Evolutionary conservation across 1,284 basidiomycete genomes (phyloP).

Genomic region (Leucoagaricus sp.): DNA sequence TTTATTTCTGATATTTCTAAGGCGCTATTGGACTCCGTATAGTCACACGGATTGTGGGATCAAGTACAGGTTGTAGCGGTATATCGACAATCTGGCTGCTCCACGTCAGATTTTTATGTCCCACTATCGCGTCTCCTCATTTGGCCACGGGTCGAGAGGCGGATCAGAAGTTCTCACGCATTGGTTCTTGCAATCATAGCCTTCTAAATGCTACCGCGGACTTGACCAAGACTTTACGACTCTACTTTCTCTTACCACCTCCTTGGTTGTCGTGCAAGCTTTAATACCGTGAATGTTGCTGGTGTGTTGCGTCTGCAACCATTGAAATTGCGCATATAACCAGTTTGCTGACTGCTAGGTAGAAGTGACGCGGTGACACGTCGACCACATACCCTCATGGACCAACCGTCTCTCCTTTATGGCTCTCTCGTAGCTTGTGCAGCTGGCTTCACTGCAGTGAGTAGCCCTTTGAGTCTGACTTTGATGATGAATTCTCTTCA

Average conservation of each 20-base stretch:
- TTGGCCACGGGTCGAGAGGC: not conserved
- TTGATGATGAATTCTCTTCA: slow-evolving; percentile 68
- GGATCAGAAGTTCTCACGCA: slow-evolving; percentile 12
- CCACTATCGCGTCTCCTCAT: too few relatives aligned
- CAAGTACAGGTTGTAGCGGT: not conserved
- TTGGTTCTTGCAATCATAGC: not conserved
- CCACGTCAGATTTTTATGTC: slow-evolving; percentile 2
- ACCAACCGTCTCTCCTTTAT: slow-evolving; percentile 37
- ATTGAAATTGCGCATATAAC: not conserved
- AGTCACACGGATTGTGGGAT: not conserved
- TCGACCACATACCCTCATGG: slow-evolving; percentile 29
- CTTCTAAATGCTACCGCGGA: slow-evolving; percentile 4
- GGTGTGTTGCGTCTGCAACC: not conserved
- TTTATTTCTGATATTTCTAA: slow-evolving; percentile 11
- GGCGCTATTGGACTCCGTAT: not conserved
- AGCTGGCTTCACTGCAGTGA: slow-evolving; percentile 36
- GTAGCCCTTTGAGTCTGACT: slow-evolving; percentile 20
- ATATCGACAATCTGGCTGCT: slow-evolving; percentile 1
- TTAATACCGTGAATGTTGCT: slow-evolving; percentile 3
- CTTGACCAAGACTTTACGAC: not conserved
- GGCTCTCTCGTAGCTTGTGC: slow-evolving; percentile 31
- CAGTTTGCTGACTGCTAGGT: not conserved
- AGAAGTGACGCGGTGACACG: slow-evolving; percentile 14
- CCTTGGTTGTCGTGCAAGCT: not conserved
- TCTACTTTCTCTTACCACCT: not conserved